Evolutionary conservation across 2,329 filamentous ascomycete species (phyloP).

Genomic region (Ploettnerulaceae sp.): DNA sequence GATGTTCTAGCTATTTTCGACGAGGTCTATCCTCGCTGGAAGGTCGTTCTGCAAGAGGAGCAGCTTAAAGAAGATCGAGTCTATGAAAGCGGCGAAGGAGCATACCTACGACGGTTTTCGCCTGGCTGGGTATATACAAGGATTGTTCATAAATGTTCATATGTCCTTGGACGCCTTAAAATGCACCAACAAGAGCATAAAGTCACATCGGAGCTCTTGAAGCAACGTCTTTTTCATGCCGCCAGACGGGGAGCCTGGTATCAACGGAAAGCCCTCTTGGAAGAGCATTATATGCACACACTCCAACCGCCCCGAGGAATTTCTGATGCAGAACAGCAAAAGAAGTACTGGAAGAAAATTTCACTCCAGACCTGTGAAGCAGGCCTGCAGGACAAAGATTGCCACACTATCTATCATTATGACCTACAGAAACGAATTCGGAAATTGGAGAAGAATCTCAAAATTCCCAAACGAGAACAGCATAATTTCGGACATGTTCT

Average conservation of each 20-base stretch:
- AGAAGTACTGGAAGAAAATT: constrained; percentile 75
- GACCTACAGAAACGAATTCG: constrained; percentile 90
- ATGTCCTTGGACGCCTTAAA: constrained; percentile 76
- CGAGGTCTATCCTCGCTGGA: constrained; percentile 77
- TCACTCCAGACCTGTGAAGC: constrained; percentile 78
- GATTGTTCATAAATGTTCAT: constrained; percentile 82
- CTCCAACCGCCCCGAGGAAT: constrained; percentile 34
- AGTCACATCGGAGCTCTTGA: constrained; percentile 68
- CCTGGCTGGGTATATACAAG: constrained; percentile 91
- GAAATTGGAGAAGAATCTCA: constrained; percentile 82
- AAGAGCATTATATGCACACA: constrained; percentile 88
- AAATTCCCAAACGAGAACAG: constrained; percentile 77
- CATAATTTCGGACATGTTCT: constrained; percentile 89
- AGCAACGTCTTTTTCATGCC: constrained; percentile 78
- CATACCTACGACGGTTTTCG: constrained; percentile 83
- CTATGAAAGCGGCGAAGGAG: constrained; percentile 79
- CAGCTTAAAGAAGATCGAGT: constrained; percentile 69
- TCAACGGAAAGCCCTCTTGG: constrained; percentile 85
- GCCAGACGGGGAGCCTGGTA: constrained; percentile 89
- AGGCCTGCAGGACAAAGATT: constrained; percentile 80
- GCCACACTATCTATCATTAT: constrained; percentile 89
- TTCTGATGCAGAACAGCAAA: constrained; percentile 52
- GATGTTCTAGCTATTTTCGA: constrained; percentile 69
- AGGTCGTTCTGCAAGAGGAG: constrained; percentile 65
- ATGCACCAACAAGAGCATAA: constrained; percentile 71